These are phyloP conservation scores for Eragrostis nindensis DNA, from an alignment of 176 grass and related monocot genomes.

Conservation along the genomic window DNA sequence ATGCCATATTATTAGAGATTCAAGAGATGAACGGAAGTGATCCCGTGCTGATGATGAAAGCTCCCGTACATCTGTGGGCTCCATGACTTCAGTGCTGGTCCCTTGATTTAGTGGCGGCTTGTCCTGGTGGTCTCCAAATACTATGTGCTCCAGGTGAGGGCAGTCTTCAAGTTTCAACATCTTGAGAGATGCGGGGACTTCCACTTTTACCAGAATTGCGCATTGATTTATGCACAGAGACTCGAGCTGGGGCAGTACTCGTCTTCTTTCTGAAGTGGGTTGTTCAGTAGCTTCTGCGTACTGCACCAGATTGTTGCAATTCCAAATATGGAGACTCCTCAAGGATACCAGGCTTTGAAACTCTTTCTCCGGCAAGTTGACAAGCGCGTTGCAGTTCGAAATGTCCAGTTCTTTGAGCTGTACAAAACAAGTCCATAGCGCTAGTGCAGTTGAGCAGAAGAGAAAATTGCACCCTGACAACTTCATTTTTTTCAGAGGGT, in stretches of 20 bases:
- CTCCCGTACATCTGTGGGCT: too few species aligned
- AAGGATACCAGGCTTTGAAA: background rate
- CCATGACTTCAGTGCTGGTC: too few species aligned
- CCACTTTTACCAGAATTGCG: too few species aligned
- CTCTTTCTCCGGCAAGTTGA: background rate
- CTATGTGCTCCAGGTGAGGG: too few species aligned
- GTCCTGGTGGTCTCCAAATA: too few species aligned
- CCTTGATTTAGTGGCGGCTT: too few species aligned
- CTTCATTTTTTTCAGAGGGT: background rate
- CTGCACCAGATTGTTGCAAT: too few species aligned
- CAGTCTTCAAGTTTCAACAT: too few species aligned
- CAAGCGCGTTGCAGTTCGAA: background rate
- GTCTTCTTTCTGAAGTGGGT: background rate
- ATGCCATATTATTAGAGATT: fast-evolving
- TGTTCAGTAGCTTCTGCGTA: background rate
- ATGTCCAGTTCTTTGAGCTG: background rate
- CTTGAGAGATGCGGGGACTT: too few species aligned
- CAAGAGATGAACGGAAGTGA: background rate
- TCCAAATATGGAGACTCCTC: too few species aligned
- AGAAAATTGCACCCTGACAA: background rate
- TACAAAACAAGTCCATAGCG: background rate
- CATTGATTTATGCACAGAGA: too few species aligned
- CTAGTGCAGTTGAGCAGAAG: background rate
- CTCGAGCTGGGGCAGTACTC: background rate
- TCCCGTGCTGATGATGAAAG: too few species aligned